These are phyloP conservation scores for Ormosia semicastrata DNA, from an alignment of 306 rosid species.

Conservation along the genomic window DNA sequence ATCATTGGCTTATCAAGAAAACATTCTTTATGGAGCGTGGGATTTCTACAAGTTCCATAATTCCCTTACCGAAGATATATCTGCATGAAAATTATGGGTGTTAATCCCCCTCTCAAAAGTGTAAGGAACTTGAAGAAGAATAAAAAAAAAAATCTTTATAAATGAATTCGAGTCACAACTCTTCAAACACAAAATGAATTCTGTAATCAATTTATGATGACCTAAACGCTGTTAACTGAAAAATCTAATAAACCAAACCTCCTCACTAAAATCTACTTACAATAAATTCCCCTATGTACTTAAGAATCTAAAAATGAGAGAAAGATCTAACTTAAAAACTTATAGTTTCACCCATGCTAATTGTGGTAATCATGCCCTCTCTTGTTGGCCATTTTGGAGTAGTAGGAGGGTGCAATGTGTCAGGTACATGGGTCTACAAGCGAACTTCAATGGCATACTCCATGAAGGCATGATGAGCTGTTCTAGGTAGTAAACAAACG, in stretches of 20 bases:
- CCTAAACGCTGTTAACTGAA: neutral
- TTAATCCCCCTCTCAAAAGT: neutral
- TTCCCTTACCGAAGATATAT: neutral
- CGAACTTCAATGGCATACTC: too few species aligned
- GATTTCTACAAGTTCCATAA: neutral
- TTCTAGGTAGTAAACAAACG: neutral
- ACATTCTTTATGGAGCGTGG: too few species aligned
- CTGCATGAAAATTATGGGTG: neutral
- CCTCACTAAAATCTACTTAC: neutral
- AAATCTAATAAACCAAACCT: neutral
- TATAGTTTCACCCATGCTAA: too few species aligned
- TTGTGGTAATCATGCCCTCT: neutral
- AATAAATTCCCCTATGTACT: neutral
- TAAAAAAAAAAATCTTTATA: neutral
- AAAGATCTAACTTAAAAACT: neutral
- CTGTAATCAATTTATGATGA: neutral
- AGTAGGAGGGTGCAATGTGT: too few species aligned
- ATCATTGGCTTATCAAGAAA: too few species aligned
- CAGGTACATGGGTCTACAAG: too few species aligned
- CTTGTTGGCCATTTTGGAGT: too few species aligned
- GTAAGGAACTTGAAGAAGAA: neutral
- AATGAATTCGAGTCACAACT: neutral
- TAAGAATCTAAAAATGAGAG: neutral
- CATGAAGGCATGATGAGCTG: neutral
- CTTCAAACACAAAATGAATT: neutral